Evolutionary conservation across 2,329 filamentous ascomycete genomes (phyloP), one percentile per base, ranked within the genome.

Genomic region (Elsinoe perseae): DNA sequence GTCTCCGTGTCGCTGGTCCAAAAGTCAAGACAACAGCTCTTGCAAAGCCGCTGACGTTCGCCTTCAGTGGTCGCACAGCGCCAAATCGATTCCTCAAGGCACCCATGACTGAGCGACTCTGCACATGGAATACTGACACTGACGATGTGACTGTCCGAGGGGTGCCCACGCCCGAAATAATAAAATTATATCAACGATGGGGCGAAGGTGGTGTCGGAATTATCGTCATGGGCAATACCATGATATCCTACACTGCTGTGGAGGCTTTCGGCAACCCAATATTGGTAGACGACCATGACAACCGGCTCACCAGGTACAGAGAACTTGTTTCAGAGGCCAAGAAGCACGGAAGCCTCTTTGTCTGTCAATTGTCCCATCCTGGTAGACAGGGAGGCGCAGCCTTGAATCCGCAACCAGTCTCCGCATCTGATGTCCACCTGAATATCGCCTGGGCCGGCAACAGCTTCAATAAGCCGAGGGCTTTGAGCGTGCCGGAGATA

Each of bases 181-280:
- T 58, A 12, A 57, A 59, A 10, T 56, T 68, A 4, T 68, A 68
- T 46, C 46, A 60, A 25, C 60, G 60, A 21, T 67, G 64, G 66
- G 65, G 64, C 38, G 61, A 65, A 25, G 66, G 65, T 18, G 63
- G 60, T 25, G 65, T 68, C 32, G 66, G 65, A 9, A 52, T 66
- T 18, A 68, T 68, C 52, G 59, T 68, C 0, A 58, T 63, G 6
- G 66, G 66, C 40, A 68, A 68, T 46, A 20, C 63, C 7, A 67
- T 68, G 65, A 56, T 68, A 2, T 52, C 57, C 9, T 66, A 67
- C 56, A 65, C 67, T 44, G 61, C 61, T 3, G 59, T 68, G n/a
- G 65, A 68, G 56, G 66, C 62, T 14, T 64, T 57, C 30, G 66
- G 65, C 4, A 68, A 68, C 30, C 63, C 64, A 4, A 67, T 68